A percentile compares a stretch with the other conserved stretches of the same genome.
phyloP scores from a whole-genome alignment of 768 basidiomycete genomes.

The Mrakia blollopis region DNA sequence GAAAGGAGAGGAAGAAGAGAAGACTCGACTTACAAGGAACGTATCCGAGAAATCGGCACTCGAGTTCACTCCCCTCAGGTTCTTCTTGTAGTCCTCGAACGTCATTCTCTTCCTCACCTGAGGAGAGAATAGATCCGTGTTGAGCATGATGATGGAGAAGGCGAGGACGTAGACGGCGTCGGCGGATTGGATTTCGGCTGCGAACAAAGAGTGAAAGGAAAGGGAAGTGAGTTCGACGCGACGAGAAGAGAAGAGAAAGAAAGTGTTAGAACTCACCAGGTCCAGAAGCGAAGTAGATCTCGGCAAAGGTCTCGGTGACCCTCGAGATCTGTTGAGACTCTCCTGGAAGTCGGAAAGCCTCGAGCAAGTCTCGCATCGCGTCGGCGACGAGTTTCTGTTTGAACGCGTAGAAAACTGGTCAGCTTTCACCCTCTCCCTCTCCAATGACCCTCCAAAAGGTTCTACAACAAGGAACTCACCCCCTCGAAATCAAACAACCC shows the following conservation, averaged over 20 bases:
- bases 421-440: background rate
- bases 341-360: slow-evolving; percentile 88
- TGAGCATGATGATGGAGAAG: slow-evolving; percentile 95
- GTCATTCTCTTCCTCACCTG: slow-evolving; percentile 92
- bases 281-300: slow-evolving; percentile 75
- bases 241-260: background rate
- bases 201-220: background rate
- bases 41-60: slow-evolving; percentile 74
- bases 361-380: slow-evolving; percentile 89
- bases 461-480: slow-evolving; percentile 50
- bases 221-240: background rate
- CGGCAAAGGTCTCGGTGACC: slow-evolving; percentile 92
- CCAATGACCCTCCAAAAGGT: background rate
- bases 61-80: slow-evolving; percentile 87
- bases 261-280: slow-evolving; percentile 56
- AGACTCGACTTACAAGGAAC: slow-evolving; percentile 60
- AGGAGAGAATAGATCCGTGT: slow-evolving; percentile 94
- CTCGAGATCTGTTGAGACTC: slow-evolving; percentile 89
- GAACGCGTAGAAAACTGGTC: background rate
- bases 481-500: slow-evolving; percentile 81
- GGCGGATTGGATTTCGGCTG: slow-evolving; percentile 81
- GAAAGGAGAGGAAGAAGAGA: slow-evolving; percentile 17
- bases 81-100: slow-evolving; percentile 86
- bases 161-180: slow-evolving; percentile 92
- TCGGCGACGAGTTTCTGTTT: slow-evolving; percentile 89